These are phyloP conservation scores for Hanseniaspora mollemarum DNA, from an alignment of 805 yeast species.

Conservation along the genomic window DNA sequence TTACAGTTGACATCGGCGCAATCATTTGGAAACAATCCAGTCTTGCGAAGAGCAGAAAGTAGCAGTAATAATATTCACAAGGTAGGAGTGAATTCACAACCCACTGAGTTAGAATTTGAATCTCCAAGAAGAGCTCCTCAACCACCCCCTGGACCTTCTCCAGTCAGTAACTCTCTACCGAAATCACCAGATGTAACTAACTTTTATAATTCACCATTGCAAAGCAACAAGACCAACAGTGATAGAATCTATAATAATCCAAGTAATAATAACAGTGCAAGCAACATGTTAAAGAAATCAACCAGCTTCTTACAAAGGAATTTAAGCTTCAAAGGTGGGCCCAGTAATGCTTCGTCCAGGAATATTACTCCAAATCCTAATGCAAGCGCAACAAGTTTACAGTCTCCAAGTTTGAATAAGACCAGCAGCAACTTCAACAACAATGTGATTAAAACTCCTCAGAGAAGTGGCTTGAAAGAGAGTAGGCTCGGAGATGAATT, in stretches of 20 bases:
- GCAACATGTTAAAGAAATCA: constrained; percentile 11
- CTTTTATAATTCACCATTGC: background rate
- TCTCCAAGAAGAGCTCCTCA: constrained; percentile 68
- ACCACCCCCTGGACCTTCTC: constrained; percentile 46
- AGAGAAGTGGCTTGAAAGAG: background rate
- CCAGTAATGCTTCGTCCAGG: background rate
- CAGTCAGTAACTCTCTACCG: constrained; percentile 29
- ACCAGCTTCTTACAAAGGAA: constrained; percentile 14
- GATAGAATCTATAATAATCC: constrained; percentile 6
- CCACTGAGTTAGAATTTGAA: constrained; percentile 29
- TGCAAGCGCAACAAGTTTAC: background rate
- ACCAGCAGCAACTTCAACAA: background rate
- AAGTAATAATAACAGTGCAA: constrained; percentile 6
- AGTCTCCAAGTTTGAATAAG: background rate
- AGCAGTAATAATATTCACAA: background rate
- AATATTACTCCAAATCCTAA: background rate
- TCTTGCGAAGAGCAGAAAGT: background rate
- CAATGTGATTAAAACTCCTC: constrained; percentile 3
- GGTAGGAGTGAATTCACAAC: background rate
- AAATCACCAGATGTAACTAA: constrained; percentile 23
- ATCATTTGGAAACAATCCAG: background rate
- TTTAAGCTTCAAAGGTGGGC: constrained; percentile 7
- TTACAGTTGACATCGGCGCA: background rate
- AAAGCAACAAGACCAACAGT: background rate
- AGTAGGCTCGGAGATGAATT: background rate